Evolutionary conservation across 2,329 filamentous ascomycete species (phyloP).

Genomic region (Kalmusia sp.): DNA sequence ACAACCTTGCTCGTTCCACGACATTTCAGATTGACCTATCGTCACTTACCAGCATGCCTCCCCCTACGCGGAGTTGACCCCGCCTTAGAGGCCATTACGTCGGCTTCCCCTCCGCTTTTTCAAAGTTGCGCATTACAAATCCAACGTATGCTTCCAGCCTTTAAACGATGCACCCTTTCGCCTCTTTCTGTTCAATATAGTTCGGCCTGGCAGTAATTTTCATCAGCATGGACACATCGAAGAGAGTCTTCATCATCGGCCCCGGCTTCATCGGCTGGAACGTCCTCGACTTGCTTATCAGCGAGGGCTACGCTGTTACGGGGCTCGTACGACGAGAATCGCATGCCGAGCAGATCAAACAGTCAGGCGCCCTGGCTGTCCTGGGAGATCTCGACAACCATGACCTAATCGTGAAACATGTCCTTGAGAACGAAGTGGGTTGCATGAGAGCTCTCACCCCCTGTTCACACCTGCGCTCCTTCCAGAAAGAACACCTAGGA

Average conservation of each 20-base stretch:
- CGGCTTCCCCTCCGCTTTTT: too few species aligned
- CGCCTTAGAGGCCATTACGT: too few species aligned
- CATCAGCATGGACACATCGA: slow-evolving; percentile 7
- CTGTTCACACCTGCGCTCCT: too few species aligned
- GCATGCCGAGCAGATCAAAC: slow-evolving; percentile 45
- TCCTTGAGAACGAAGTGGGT: slow-evolving; percentile 44
- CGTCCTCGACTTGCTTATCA: slow-evolving; percentile 53
- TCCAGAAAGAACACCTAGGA: neutral
- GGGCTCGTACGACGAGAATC: slow-evolving; percentile 51
- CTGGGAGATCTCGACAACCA: slow-evolving; percentile 53
- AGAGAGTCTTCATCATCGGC: slow-evolving; percentile 53
- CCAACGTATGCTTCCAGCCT: too few species aligned
- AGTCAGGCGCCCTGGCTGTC: slow-evolving; percentile 47
- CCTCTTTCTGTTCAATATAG: too few species aligned
- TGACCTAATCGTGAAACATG: slow-evolving; percentile 48
- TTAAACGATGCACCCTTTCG: too few species aligned
- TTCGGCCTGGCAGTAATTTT: too few species aligned
- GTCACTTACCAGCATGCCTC: too few species aligned
- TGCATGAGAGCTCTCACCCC: neutral
- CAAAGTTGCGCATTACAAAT: too few species aligned
- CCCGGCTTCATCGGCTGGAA: slow-evolving; percentile 59
- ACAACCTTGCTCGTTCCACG: too few species aligned
- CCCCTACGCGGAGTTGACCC: too few species aligned
- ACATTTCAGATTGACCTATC: too few species aligned
- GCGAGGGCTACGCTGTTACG: slow-evolving; percentile 53